Percentiles rank a stretch among this genome's conserved stretches.
Conservation (phyloP, 495 filamentous ascomycete genomes). For the Neurospora discreta region DNA sequence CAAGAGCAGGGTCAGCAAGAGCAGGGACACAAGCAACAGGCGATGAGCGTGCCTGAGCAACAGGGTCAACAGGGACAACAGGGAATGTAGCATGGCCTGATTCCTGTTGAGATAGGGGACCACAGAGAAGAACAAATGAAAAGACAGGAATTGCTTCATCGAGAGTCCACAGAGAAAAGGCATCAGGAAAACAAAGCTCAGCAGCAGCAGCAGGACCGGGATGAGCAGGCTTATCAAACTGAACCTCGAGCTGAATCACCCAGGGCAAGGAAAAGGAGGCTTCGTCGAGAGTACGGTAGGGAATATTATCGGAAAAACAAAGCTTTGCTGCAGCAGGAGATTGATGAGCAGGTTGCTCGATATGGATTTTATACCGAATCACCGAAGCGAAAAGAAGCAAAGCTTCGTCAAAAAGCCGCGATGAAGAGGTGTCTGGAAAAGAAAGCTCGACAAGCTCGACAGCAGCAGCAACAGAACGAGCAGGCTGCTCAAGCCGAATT, state of each 20-base stretch:
- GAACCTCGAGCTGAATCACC: neutral
- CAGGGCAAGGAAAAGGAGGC: too few relatives aligned
- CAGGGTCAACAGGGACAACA: neutral
- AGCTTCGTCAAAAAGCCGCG: too few relatives aligned
- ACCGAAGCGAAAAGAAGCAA: neutral
- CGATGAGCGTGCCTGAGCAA: slow-evolving; percentile 1
- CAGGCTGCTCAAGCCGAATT: neutral
- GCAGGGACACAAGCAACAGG: slow-evolving; percentile 24
- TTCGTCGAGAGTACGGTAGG: neutral
- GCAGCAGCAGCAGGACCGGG: too few relatives aligned
- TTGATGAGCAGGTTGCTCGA: neutral
- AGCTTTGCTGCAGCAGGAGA: neutral
- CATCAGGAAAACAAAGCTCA: too few relatives aligned
- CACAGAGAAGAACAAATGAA: neutral
- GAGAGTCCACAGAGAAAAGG: neutral
- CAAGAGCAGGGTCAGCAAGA: too few relatives aligned
- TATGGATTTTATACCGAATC: neutral
- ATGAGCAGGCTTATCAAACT: neutral
- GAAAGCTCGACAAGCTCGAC: too few relatives aligned
- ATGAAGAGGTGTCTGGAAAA: too few relatives aligned
- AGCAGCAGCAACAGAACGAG: too few relatives aligned
- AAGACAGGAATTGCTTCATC: neutral
- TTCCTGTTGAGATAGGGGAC: neutral
- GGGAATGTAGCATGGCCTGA: neutral
- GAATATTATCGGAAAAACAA: neutral